phyloP scores from a whole-genome alignment of 345 rosid genomes.

The Hevea brasiliensis region DNA sequence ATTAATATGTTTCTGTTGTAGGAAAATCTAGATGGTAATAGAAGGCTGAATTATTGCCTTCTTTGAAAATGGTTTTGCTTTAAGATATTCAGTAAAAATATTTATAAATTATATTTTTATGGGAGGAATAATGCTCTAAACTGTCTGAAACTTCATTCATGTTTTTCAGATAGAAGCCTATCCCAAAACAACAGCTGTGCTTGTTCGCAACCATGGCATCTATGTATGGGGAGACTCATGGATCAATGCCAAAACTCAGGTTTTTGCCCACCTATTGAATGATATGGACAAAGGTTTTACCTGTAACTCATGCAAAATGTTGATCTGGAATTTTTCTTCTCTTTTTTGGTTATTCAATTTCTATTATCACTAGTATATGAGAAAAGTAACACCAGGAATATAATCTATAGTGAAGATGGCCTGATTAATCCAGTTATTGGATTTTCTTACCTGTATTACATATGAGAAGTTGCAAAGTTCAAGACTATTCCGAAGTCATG shows the following conservation, averaged over 20 bases:
- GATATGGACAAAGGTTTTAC: not conserved
- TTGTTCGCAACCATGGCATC: slow-evolving; percentile 94
- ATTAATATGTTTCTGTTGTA: not conserved
- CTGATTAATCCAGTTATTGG: not conserved
- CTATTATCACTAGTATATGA: not conserved
- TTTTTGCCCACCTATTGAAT: slow-evolving; percentile 22
- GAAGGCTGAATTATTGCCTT: not conserved
- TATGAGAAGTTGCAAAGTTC: too few relatives aligned
- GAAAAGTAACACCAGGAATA: not conserved
- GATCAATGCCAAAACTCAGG: slow-evolving; percentile 99
- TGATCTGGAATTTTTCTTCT: not conserved
- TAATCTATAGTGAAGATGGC: not conserved
- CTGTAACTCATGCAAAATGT: not conserved
- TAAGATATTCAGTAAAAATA: not conserved
- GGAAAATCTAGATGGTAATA: not conserved
- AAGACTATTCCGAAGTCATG: too few relatives aligned
- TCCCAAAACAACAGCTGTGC: slow-evolving; percentile 92
- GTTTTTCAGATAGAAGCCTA: slow-evolving; percentile 69
- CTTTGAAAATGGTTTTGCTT: not conserved
- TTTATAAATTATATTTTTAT: not conserved
- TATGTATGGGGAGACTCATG: slow-evolving; percentile 97
- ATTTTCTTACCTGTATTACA: too few relatives aligned
- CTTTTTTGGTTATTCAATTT: not conserved
- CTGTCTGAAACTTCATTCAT: slow-evolving; percentile 1
- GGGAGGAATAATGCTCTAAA: slow-evolving; percentile 8